A percentile compares a stretch with the other conserved stretches of the same genome.
Evolutionary conservation across 1,139 yeast species (phyloP).

Genomic region (Candida mesenterica): DNA sequence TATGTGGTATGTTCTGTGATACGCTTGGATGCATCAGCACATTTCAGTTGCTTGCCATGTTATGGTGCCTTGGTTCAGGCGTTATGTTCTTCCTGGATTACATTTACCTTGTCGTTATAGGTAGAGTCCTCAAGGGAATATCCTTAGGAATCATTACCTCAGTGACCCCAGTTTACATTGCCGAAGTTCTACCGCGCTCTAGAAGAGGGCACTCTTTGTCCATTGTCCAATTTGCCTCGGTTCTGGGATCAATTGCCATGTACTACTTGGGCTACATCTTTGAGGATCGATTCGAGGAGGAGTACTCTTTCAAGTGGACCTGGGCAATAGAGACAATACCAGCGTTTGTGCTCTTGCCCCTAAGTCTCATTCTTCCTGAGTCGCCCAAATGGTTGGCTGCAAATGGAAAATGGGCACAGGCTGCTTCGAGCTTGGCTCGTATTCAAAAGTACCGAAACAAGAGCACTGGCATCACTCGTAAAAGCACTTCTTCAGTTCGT

Average conservation of each 20-base stretch:
- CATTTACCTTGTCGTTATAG: slow-evolving; percentile 26
- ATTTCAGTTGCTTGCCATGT: slow-evolving; percentile 24
- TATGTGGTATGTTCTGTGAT: slow-evolving; percentile 33
- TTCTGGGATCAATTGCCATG: slow-evolving; percentile 24
- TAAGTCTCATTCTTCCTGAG: slow-evolving; percentile 45
- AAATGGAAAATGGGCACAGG: slow-evolving; percentile 30
- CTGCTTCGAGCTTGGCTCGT: slow-evolving; percentile 25
- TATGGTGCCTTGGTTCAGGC: slow-evolving; percentile 31
- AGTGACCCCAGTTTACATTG: slow-evolving; percentile 32
- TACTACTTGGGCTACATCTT: slow-evolving; percentile 22
- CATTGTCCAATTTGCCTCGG: slow-evolving; percentile 20
- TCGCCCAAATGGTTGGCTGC: slow-evolving; percentile 39
- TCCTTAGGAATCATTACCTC: slow-evolving; percentile 32
- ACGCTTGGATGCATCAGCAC: slow-evolving; percentile 27
- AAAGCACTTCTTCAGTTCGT: slow-evolving; percentile 8
- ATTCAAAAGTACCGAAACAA: slow-evolving; percentile 7
- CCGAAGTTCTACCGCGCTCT: slow-evolving; percentile 27
- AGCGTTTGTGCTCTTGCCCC: slow-evolving; percentile 33
- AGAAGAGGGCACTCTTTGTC: slow-evolving; percentile 25
- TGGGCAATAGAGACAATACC: slow-evolving; percentile 27
- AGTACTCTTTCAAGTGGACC: slow-evolving; percentile 20
- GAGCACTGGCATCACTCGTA: slow-evolving; percentile 1
- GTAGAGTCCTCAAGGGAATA: slow-evolving; percentile 31
- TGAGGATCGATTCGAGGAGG: slow-evolving; percentile 13
- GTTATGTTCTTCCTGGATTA: slow-evolving; percentile 26